Conservation (phyloP, 176 grass and related monocot genomes). For the Echinochloa phyllopogon region DNA sequence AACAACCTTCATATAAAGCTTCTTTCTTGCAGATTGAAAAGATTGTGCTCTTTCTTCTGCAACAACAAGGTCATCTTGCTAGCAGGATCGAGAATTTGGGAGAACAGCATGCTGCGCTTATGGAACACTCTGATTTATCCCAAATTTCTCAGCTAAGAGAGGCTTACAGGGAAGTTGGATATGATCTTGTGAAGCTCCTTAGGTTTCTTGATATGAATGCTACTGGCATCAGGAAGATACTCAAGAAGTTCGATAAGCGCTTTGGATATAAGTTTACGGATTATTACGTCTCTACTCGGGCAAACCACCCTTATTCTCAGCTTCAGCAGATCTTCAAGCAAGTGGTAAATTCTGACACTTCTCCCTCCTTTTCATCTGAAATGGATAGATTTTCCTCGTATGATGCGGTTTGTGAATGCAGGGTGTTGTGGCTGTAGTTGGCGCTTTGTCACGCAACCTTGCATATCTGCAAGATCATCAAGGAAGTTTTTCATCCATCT, state of each 20-base stretch:
- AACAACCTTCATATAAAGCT: conserved; percentile 11
- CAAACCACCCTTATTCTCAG: conserved; percentile 93
- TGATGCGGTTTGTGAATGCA: conserved; percentile 47
- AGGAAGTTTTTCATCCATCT: conserved; percentile 80
- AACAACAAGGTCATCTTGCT: conserved; percentile 87
- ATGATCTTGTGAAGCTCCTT: conserved; percentile 87
- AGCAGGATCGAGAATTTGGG: conserved; percentile 78
- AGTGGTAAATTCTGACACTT: conserved; percentile 68
- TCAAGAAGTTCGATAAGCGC: conserved; percentile 95
- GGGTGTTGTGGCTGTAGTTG: conserved; percentile 94
- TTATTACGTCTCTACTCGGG: conserved; percentile 86
- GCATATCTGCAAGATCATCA: conserved; percentile 75
- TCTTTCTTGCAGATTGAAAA: conserved; percentile 79
- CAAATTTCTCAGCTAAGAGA: conserved; percentile 66
- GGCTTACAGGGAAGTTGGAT: conserved; percentile 67
- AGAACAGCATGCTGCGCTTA: conserved; percentile 46
- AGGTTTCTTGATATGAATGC: conserved; percentile 91
- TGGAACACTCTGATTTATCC: conserved; percentile 51
- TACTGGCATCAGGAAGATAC: conserved; percentile 91
- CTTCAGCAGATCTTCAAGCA: conserved; percentile 96
- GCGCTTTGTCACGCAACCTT: conserved; percentile 87
- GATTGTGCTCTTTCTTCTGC: conserved; percentile 86
- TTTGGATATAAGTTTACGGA: conserved; percentile 83
- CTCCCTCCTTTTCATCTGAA: not conserved
- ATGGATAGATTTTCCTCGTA: not conserved